These are phyloP conservation scores for Paracorniculantispora psalliotae DNA, from an alignment of 2,329 filamentous ascomycete genomes.

Conservation along the genomic window DNA sequence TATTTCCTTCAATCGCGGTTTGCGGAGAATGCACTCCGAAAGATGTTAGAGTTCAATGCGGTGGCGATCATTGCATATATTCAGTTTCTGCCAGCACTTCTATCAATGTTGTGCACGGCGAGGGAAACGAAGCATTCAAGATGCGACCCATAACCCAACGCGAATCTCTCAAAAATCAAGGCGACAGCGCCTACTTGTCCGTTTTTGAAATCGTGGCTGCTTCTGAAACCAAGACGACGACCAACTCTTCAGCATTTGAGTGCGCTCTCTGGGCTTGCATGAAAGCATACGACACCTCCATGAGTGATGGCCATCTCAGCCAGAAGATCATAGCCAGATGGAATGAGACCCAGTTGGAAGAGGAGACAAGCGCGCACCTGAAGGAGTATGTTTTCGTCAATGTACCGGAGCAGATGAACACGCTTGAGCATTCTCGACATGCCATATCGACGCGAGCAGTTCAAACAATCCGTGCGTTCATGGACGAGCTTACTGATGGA, in stretches of 20 bases:
- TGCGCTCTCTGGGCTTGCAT: conserved; percentile 36
- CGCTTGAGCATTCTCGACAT: conserved; percentile 23
- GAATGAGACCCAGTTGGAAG: conserved; percentile 25
- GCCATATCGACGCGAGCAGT: conserved; percentile 28
- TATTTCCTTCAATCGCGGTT: conserved; percentile 31
- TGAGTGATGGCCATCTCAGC: conserved; percentile 25
- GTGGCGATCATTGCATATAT: conserved; percentile 25
- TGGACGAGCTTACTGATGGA: conserved; percentile 27
- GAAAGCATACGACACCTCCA: conserved; percentile 25
- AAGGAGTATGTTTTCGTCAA: conserved; percentile 29
- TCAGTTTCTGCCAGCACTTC: conserved; percentile 26
- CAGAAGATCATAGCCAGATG: conserved; percentile 23
- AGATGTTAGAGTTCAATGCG: conserved; percentile 18
- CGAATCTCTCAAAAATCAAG: conserved; percentile 16
- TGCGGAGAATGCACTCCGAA: conserved; percentile 28
- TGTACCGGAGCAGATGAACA: conserved; percentile 26
- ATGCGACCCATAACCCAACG: conserved; percentile 22
- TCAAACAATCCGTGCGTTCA: conserved; percentile 27
- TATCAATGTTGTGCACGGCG: conserved; percentile 19
- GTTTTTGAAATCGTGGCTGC: conserved; percentile 31
- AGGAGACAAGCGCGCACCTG: conserved; percentile 21
- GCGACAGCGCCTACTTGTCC: conserved; percentile 25
- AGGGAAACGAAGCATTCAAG: conserved; percentile 25
- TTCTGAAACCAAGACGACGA: conserved; percentile 19
- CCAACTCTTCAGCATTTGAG: conserved; percentile 22